These are phyloP conservation scores for Penicillium sp. DNA, from an alignment of 2,329 filamentous ascomycete genomes.

Conservation along the genomic window DNA sequence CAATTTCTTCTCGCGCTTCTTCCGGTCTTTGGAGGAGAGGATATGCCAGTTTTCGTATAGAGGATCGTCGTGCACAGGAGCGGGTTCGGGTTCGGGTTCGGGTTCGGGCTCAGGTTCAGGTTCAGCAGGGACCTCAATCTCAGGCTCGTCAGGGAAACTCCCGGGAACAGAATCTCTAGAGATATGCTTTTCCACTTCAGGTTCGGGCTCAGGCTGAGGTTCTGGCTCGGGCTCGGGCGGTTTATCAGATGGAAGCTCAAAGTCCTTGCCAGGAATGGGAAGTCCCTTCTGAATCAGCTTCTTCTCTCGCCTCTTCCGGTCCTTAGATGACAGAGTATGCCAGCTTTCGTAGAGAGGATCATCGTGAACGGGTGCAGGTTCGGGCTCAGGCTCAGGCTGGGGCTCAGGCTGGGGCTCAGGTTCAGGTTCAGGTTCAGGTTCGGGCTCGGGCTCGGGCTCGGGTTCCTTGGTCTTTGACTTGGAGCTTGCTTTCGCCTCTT, in stretches of 20 bases:
- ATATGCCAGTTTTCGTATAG: slow-evolving; percentile 43
- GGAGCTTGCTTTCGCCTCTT: slow-evolving; percentile 26
- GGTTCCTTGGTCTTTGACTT: not conserved
- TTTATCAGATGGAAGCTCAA: slow-evolving; percentile 33
- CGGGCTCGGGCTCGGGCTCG: not conserved
- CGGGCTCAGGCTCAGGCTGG: slow-evolving; percentile 35
- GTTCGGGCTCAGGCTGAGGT: slow-evolving; percentile 25
- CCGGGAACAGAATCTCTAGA: slow-evolving; percentile 58
- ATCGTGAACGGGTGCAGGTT: slow-evolving; percentile 40
- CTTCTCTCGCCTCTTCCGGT: slow-evolving; percentile 54
- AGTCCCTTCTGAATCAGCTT: slow-evolving; percentile 36
- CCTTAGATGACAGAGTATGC: slow-evolving; percentile 45
- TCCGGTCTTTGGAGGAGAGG: slow-evolving; percentile 51
- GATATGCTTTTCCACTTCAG: slow-evolving; percentile 40
- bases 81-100: slow-evolving; percentile 34
- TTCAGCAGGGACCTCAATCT: slow-evolving; percentile 22
- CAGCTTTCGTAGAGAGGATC: slow-evolving; percentile 47
- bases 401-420: slow-evolving; percentile 36
- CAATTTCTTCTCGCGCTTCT: slow-evolving; percentile 49
- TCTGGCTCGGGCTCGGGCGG: slow-evolving; percentile 30
- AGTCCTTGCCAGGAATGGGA: slow-evolving; percentile 39
- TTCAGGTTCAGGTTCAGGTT: slow-evolving; percentile 21
- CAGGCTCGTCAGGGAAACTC: slow-evolving; percentile 59
- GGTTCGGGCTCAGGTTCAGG: slow-evolving; percentile 42
- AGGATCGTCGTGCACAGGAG: slow-evolving; percentile 42